These are phyloP conservation scores for Fusarium torreyae DNA, from an alignment of 2,329 filamentous ascomycete genomes.

Conservation along the genomic window DNA sequence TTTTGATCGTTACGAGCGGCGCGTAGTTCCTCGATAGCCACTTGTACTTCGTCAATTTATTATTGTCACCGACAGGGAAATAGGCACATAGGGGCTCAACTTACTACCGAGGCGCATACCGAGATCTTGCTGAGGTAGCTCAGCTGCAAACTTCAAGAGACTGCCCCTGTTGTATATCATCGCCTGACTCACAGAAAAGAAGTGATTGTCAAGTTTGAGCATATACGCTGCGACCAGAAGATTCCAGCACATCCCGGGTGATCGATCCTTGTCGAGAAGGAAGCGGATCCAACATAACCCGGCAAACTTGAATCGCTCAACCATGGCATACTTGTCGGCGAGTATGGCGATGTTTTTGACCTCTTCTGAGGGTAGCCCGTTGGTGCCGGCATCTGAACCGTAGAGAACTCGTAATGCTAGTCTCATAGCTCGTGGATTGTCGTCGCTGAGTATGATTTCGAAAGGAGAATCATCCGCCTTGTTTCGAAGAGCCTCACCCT, in stretches of 20 bases:
- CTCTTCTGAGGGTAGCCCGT: fast-evolving
- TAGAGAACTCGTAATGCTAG: fast-evolving
- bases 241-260: neutral
- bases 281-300: neutral
- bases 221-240: neutral
- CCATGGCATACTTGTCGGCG: neutral
- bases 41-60: neutral
- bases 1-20: neutral
- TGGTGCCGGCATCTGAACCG: neutral
- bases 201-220: neutral
- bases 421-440: neutral
- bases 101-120: constrained; percentile 1
- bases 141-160: neutral
- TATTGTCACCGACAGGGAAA: neutral
- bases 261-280: no score
- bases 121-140: neutral
- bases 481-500: neutral
- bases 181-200: neutral
- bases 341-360: neutral
- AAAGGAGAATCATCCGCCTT: fast-evolving
- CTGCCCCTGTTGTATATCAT: neutral
- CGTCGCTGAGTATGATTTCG: neutral
- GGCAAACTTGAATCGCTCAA: fast-evolving
- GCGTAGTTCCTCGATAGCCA: constrained; percentile 16
- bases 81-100: neutral